Conservation (phyloP, 2,329 filamentous ascomycete species). For the Falciphora oryzae region DNA sequence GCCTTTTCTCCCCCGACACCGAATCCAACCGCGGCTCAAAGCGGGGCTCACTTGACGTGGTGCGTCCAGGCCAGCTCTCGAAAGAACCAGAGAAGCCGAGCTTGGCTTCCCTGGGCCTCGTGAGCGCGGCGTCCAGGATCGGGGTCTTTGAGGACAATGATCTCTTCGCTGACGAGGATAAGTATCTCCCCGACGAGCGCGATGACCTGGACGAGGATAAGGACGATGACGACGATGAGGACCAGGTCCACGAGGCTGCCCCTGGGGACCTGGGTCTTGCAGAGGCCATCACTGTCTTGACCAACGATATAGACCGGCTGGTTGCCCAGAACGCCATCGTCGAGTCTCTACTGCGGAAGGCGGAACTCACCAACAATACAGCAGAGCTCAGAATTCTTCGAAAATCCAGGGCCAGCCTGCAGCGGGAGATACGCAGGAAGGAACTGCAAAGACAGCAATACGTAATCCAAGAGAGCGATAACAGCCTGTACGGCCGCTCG, state of each 20-base stretch:
- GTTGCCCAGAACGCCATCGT: conserved; percentile 84
- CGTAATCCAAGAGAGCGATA: conserved; percentile 95
- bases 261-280: conserved; percentile 90
- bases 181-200: conserved; percentile 78
- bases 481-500: conserved; percentile 89
- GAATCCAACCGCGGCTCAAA: conserved; percentile 8
- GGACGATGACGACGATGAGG: conserved; percentile 57
- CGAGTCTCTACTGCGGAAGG: conserved; percentile 86
- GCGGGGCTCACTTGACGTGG: conserved; percentile 28
- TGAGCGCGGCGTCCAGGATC: conserved; percentile 79
- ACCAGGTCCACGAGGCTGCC: conserved; percentile 88
- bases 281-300: conserved; percentile 86
- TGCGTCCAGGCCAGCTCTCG: conserved; percentile 20
- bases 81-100: conserved; percentile 65
- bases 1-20: conserved; percentile 33
- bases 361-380: conserved; percentile 93
- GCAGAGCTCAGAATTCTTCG: conserved; percentile 86
- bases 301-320: conserved; percentile 84
- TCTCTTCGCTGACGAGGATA: conserved; percentile 84
- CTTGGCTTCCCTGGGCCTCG: conserved; percentile 82
- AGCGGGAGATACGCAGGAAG: conserved; percentile 87
- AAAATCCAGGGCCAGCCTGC: conserved; percentile 90
- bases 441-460: conserved; percentile 96
- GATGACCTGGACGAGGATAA: conserved; percentile 60
- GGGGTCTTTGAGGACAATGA: conserved; percentile 94